A percentile compares a stretch with the other conserved stretches of the same genome.
phyloP scores from a whole-genome alignment of 345 rosid genomes.

The Brassica juncea region DNA sequence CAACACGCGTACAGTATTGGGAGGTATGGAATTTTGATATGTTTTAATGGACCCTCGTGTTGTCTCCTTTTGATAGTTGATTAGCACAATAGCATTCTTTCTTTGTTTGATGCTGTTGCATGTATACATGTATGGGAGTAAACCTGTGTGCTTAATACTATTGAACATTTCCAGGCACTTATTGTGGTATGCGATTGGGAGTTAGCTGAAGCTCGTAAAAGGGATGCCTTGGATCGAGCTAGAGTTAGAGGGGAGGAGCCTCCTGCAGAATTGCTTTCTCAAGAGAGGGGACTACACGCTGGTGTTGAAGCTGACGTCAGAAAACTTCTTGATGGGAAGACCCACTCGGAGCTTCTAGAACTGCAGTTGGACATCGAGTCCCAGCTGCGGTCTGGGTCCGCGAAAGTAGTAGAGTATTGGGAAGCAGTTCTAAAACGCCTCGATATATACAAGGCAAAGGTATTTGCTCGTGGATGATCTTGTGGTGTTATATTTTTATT shows the following conservation, averaged over 20 bases:
- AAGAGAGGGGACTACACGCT: conserved; percentile 91
- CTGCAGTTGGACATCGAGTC: conserved; percentile 67
- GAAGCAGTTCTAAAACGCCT: conserved; percentile 91
- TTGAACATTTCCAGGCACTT: conserved; percentile 61
- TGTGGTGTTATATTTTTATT: background rate
- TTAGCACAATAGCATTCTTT: background rate
- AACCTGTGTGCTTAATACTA: conserved; percentile 11
- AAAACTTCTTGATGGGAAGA: conserved; percentile 77
- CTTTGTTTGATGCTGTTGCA: background rate
- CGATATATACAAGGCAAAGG: conserved; percentile 90
- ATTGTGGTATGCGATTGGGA: conserved; percentile 91
- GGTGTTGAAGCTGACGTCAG: conserved; percentile 81
- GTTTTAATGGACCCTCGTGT: background rate
- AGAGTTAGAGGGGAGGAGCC: conserved; percentile 94
- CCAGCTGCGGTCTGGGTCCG: conserved; percentile 84
- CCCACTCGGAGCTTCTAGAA: conserved; percentile 64
- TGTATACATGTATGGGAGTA: background rate
- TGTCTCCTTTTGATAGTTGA: background rate
- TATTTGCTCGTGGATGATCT: conserved; percentile 39
- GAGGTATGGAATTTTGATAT: conserved; percentile 51
- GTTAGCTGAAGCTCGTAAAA: conserved; percentile 81
- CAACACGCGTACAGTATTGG: conserved; percentile 69
- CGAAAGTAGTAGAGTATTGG: conserved; percentile 97
- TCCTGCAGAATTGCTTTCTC: conserved; percentile 85
- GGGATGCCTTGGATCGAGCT: conserved; percentile 89